These are phyloP conservation scores for Colletotrichum nymphaeae DNA, from an alignment of 2,329 filamentous ascomycete species.

Conservation along the genomic window DNA sequence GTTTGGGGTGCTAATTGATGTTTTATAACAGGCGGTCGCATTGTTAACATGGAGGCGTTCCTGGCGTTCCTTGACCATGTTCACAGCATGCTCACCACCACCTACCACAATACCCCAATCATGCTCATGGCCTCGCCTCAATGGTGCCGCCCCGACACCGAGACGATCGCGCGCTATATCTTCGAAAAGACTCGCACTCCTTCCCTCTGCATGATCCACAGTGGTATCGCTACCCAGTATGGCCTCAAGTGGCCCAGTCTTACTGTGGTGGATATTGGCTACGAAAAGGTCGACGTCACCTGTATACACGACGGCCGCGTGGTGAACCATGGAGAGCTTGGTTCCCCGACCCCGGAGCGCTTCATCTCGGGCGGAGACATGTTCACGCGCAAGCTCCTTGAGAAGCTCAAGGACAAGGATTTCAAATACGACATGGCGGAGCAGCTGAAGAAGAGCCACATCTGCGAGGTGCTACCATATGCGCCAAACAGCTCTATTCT, in stretches of 20 bases:
- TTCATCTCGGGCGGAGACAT: conserved; percentile 84
- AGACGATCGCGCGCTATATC: conserved; percentile 90
- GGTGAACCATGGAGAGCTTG: conserved; percentile 74
- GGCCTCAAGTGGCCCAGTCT: conserved; percentile 80
- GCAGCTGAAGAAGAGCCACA: conserved; percentile 73
- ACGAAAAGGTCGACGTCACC: conserved; percentile 91
- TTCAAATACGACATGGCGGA: conserved; percentile 77
- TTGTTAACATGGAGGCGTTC: conserved; percentile 92
- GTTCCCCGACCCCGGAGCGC: conserved; percentile 60
- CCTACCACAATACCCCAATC: conserved; percentile 96
- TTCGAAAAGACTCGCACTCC: conserved; percentile 98
- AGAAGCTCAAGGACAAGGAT: conserved; percentile 70
- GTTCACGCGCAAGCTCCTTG: conserved; percentile 80
- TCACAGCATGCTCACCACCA: conserved; percentile 87
- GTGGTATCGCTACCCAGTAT: conserved; percentile 88
- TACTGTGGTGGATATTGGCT: conserved; percentile 91
- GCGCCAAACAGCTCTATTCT: conserved; percentile 54
- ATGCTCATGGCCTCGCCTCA: conserved; percentile 89
- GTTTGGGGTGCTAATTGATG: conserved; percentile 15
- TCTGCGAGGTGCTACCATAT: conserved; percentile 76
- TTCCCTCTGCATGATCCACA: conserved; percentile 89
- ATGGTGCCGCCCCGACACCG: conserved; percentile 90
- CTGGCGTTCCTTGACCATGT: conserved; percentile 94
- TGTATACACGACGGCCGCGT: conserved; percentile 87
- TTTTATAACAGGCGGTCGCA: conserved; percentile 72